Evolutionary conservation across 345 rosid species (phyloP), one percentile per base, ranked within the genome.

Genomic region (Murraya paniculata): DNA sequence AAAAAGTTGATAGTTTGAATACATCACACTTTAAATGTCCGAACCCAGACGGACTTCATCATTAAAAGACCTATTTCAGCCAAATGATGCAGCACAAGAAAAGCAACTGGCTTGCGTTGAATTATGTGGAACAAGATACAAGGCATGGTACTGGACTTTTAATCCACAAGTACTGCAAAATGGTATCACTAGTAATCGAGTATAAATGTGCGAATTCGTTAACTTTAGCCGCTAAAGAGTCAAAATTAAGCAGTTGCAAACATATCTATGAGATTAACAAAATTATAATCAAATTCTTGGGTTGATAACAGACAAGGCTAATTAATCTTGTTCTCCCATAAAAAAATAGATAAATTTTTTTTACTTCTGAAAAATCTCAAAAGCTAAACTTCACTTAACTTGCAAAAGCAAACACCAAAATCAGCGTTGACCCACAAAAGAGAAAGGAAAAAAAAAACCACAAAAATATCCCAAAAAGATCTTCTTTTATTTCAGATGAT

Each of bases 401-500:
- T 22, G 25, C 27, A 58, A 38, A 69, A 72, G 4, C 22, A 68
- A 59, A 73, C 4, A 31, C 36, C 41, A 38, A 28, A 77, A 73
- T 21, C 22, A 30, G 4, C 31, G 61, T 74, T 56, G 79, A 85
- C 60, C 74, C 45, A 35, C 21, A 64, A 57, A 57, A 41, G 61
- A 10, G 35, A 11, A 25, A 22, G 73, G 13, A 50, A 9, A 6
- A 72, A 50, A 56, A 62, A 50, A 68, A 18, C 6, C 58, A 6
- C 14, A 0, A n/a, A 22, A 53, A 57, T 1, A 39, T 7, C 33
- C 14, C n/a, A 60, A n/a, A 78, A 60, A n/a, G 2, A 11, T 11
- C 6, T 66, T 19, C 14, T 62, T 75, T 21, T 18, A 1, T 25
- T 18, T 35, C 13, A 35, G 14, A 65, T n/a, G 9, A 60, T 16